Evolutionary conservation across 441 rosid genomes (phyloP).

Genomic region (Iberis amara): DNA sequence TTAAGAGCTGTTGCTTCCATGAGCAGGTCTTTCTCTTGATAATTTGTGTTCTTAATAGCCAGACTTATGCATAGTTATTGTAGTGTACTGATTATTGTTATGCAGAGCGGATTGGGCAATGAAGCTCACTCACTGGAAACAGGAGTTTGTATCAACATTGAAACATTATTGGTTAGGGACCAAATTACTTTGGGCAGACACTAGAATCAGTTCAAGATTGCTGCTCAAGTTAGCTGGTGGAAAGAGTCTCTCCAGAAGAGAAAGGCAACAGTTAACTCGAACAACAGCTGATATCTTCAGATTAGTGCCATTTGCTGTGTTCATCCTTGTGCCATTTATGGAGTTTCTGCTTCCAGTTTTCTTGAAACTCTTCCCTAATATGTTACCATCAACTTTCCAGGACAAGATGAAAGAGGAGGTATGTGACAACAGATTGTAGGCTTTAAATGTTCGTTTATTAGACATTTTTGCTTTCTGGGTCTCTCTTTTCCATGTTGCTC

Average conservation of each 20-base stretch:
- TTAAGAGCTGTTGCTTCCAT: conserved; percentile 57
- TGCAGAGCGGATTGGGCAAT: conserved; percentile 57
- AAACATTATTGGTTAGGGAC: conserved; percentile 63
- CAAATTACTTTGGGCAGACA: conserved; percentile 56
- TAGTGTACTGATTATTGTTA: conserved; percentile 20
- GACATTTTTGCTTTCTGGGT: conserved; percentile 6
- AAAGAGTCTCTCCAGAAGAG: conserved; percentile 80
- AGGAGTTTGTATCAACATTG: conserved; percentile 48
- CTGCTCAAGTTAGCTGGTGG: conserved; percentile 77
- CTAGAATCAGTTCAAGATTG: conserved; percentile 59
- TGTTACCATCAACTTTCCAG: conserved; percentile 66
- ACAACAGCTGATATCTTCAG: conserved; percentile 91
- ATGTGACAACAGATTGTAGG: conserved; percentile 2
- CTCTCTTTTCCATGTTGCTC: conserved; percentile 13
- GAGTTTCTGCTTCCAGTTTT: conserved; percentile 77
- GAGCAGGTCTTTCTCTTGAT: conserved; percentile 47
- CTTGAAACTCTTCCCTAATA: conserved; percentile 57
- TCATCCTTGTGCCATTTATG: conserved; percentile 84
- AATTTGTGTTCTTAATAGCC: conserved; percentile 3
- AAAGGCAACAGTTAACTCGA: conserved; percentile 79
- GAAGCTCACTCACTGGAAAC: conserved; percentile 51
- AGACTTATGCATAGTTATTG: neutral
- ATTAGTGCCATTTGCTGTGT: conserved; percentile 90
- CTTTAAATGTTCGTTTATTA: conserved; percentile 1
- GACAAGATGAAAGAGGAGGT: conserved; percentile 73